Conservation (phyloP, 768 basidiomycete genomes). For the Mycena olivaceomarginata region DNA sequence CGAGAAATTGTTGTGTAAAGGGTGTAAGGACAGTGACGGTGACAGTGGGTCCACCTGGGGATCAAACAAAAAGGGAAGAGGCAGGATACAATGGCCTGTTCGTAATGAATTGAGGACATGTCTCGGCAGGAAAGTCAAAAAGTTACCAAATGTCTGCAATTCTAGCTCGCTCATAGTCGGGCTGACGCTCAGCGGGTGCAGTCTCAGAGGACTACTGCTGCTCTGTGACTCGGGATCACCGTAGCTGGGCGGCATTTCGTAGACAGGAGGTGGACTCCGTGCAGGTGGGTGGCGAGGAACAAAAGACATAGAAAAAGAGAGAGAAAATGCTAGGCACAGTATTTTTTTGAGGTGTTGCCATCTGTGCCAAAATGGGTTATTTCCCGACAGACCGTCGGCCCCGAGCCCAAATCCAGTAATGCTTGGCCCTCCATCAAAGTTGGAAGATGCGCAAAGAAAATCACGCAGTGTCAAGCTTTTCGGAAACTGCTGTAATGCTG, state of each 20-base stretch:
- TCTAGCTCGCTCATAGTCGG: background rate
- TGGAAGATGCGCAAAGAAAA: no score
- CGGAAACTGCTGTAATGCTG: background rate
- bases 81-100: background rate
- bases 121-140: background rate
- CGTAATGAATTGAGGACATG: background rate
- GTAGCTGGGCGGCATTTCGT: background rate
- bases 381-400: no score
- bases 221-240: background rate
- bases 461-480: no score
- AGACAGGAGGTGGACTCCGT: background rate
- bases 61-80: constrained; percentile 1
- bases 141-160: background rate
- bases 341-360: background rate
- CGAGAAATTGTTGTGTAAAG: background rate
- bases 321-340: background rate
- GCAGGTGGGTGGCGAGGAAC: background rate
- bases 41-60: background rate
- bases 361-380: background rate
- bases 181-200: background rate
- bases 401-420: no score
- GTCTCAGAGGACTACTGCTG: background rate
- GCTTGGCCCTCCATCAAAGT: no score
- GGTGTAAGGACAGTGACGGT: constrained; percentile 10
- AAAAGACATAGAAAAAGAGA: background rate